Conservation (phyloP, 2,329 filamentous ascomycete genomes). For the Hypoxylon rubiginosum region DNA sequence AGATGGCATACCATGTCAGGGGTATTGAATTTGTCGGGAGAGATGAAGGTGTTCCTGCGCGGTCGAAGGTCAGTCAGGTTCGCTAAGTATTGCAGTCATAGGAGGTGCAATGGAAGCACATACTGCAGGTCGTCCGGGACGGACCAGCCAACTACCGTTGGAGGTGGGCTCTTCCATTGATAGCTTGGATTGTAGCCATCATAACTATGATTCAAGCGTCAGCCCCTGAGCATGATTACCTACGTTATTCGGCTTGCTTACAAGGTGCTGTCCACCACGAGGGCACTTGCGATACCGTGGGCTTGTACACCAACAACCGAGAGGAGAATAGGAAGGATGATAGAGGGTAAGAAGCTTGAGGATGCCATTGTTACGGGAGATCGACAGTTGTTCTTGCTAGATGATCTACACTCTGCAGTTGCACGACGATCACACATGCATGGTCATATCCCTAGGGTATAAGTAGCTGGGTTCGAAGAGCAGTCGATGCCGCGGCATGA, state of each 20-base stretch:
- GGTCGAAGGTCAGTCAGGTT: slow-evolving; percentile 9
- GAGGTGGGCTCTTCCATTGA: slow-evolving; percentile 47
- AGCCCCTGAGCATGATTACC: slow-evolving; percentile 7
- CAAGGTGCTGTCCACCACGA: slow-evolving; percentile 49
- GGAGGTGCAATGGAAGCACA: slow-evolving; percentile 2
- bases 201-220: slow-evolving; percentile 42
- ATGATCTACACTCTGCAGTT: slow-evolving; percentile 24
- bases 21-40: slow-evolving; percentile 41
- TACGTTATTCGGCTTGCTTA: slow-evolving; percentile 31
- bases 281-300: slow-evolving; percentile 49
- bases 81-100: background rate
- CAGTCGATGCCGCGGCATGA: background rate
- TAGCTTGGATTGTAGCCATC: slow-evolving; percentile 51
- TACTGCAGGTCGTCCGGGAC: slow-evolving; percentile 50
- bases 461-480: slow-evolving; percentile 14
- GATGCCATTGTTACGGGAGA: slow-evolving; percentile 19
- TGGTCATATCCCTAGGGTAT: slow-evolving; percentile 14
- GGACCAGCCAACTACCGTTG: slow-evolving; percentile 50
- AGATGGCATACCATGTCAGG: slow-evolving; percentile 51
- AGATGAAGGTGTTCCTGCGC: slow-evolving; percentile 47
- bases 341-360: slow-evolving; percentile 20
- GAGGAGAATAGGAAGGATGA: slow-evolving; percentile 31
- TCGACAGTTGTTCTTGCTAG: slow-evolving; percentile 13
- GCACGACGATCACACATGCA: slow-evolving; percentile 10
- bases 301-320: slow-evolving; percentile 36